phyloP scores from a whole-genome alignment of 2,329 filamentous ascomycete species.

The Penicillium sp. region DNA sequence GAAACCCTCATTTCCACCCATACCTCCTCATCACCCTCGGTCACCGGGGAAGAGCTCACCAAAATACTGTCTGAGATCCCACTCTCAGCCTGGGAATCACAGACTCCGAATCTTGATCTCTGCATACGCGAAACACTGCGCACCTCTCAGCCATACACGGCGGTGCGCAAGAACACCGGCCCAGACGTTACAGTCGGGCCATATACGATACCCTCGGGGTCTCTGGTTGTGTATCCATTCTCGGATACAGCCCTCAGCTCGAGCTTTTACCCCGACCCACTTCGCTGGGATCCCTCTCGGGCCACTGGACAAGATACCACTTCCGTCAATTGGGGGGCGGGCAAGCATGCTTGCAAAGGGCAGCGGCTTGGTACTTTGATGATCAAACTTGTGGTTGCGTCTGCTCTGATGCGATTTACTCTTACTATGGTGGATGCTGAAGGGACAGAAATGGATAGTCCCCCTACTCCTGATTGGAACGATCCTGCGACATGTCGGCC shows the following conservation, averaged over 20 bases:
- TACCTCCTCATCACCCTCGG: neutral
- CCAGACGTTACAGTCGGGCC: slow-evolving; percentile 1
- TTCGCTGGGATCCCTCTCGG: slow-evolving; percentile 11
- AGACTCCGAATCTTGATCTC: slow-evolving; percentile 6
- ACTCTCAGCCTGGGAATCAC: slow-evolving; percentile 8
- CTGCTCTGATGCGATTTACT: slow-evolving; percentile 2
- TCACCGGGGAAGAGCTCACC: neutral
- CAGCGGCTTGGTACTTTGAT: slow-evolving; percentile 12
- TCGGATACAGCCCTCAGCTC: slow-evolving; percentile 10
- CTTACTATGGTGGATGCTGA: slow-evolving; percentile 6
- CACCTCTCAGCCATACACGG: slow-evolving; percentile 10
- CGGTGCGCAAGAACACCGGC: slow-evolving; percentile 10
- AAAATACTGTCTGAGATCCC: slow-evolving; percentile 5
- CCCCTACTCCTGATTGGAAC: slow-evolving; percentile 7
- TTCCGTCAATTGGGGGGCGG: slow-evolving; percentile 10
- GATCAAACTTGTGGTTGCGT: slow-evolving; percentile 10
- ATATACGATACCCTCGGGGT: slow-evolving; percentile 8
- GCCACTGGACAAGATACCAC: neutral
- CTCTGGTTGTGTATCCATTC: slow-evolving; percentile 10
- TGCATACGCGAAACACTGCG: slow-evolving; percentile 13
- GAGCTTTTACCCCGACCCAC: slow-evolving; percentile 3
- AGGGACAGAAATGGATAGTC: neutral
- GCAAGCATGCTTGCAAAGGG: slow-evolving; percentile 11
- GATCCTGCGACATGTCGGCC: slow-evolving; percentile 11
- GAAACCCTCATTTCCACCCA: neutral